A percentile compares a stretch with the other conserved stretches of the same genome.
These are phyloP conservation scores for Fonsecaea multimorphosa DNA, from an alignment of 2,329 filamentous ascomycete genomes.

Conservation along the genomic window DNA sequence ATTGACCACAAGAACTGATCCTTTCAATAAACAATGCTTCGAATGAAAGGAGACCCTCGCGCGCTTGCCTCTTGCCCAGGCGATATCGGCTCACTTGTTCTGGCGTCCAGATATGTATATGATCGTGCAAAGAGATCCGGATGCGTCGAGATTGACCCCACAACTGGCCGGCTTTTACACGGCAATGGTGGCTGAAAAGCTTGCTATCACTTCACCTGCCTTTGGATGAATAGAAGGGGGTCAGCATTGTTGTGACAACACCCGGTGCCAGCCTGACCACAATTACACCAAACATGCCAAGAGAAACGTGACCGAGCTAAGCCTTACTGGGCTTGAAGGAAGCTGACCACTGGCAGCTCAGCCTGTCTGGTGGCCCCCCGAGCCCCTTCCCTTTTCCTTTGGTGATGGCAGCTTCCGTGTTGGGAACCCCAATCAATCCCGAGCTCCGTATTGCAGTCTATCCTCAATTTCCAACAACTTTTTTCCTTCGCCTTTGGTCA, in stretches of 20 bases:
- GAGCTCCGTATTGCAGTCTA: slow-evolving; percentile 20
- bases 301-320: neutral
- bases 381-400: neutral
- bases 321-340: neutral
- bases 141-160: neutral
- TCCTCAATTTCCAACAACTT: slow-evolving; percentile 8
- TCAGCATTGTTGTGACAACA: neutral
- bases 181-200: neutral
- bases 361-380: neutral
- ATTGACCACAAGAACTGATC: neutral
- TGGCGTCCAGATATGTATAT: neutral
- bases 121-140: neutral
- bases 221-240: neutral
- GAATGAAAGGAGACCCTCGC: neutral
- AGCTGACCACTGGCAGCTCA: neutral
- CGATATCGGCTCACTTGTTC: neutral
- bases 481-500: slow-evolving; percentile 10
- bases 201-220: neutral
- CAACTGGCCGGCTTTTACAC: neutral
- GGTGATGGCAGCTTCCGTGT: slow-evolving; percentile 10
- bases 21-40: neutral
- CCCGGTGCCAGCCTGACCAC: neutral
- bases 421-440: slow-evolving; percentile 17
- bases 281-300: slow-evolving; percentile 4
- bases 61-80: neutral